Evolutionary conservation across 2,329 filamentous ascomycete genomes (phyloP).

Genomic region (Microdochium nivale): DNA sequence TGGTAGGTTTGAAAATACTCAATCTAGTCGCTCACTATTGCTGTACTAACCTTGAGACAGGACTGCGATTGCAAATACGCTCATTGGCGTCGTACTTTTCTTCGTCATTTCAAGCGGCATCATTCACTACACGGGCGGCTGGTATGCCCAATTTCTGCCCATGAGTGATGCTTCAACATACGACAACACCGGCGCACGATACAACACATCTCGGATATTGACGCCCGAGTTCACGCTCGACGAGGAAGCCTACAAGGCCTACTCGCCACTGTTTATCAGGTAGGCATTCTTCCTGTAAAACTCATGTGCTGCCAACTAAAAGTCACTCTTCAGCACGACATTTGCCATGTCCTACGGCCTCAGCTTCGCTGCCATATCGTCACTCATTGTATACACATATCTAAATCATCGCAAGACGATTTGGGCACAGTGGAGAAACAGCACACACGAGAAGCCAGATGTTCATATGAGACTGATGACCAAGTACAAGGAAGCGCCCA

Average conservation of each 20-base stretch:
- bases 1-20: conserved; percentile 35
- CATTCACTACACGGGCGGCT: conserved; percentile 57
- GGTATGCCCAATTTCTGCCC: conserved; percentile 56
- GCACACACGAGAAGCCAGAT: conserved; percentile 51
- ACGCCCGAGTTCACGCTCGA: conserved; percentile 54
- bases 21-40: not conserved
- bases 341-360: conserved; percentile 64
- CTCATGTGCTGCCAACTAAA: not conserved
- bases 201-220: conserved; percentile 58
- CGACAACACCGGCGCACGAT: conserved; percentile 57
- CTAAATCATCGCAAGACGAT: conserved; percentile 61
- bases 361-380: conserved; percentile 63
- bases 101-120: conserved; percentile 51
- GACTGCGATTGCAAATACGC: conserved; percentile 65
- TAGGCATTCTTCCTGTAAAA: conserved; percentile 8
- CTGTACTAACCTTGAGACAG: conserved; percentile 18
- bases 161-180: conserved; percentile 65
- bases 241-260: conserved; percentile 52
- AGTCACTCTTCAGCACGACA: conserved; percentile 44
- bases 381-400: conserved; percentile 59
- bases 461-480: conserved; percentile 58
- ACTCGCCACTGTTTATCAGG: conserved; percentile 60
- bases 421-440: conserved; percentile 52
- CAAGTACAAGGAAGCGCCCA: conserved; percentile 53
- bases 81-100: conserved; percentile 58